Percentiles rank a stretch among this genome's conserved stretches.
These are phyloP conservation scores for Amorphotheca resinae DNA, from an alignment of 495 filamentous ascomycete genomes.

Conservation along the genomic window DNA sequence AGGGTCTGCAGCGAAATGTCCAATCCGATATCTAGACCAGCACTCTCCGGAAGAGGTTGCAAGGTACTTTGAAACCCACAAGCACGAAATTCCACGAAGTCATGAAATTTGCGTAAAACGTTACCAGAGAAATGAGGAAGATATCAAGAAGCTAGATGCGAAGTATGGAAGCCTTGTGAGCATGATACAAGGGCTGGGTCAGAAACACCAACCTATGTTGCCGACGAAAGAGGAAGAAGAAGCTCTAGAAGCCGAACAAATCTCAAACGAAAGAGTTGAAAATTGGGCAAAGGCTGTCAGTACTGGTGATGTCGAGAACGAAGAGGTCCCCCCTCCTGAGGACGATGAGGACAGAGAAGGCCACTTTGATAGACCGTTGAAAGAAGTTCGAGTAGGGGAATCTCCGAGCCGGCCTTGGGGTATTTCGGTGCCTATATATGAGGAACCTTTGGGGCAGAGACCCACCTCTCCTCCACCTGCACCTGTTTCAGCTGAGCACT, in stretches of 20 bases:
- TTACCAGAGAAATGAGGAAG: conserved; percentile 70
- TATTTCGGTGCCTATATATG: conserved; percentile 51
- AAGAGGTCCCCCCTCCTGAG: conserved; percentile 20
- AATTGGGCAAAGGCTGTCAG: conserved; percentile 70
- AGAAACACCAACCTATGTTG: conserved; percentile 71
- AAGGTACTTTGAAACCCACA: conserved; percentile 79
- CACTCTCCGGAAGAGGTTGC: conserved; percentile 87
- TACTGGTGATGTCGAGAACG: conserved; percentile 27
- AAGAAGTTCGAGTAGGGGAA: conserved; percentile 77
- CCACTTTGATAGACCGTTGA: conserved; percentile 68
- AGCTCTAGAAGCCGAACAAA: conserved; percentile 31
- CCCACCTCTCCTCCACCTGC: conserved; percentile 31
- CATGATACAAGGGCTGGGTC: conserved; percentile 79
- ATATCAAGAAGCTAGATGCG: conserved; percentile 72
- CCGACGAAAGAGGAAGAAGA: conserved; percentile 33
- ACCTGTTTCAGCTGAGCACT: conserved; percentile 32
- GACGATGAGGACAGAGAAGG: conserved; percentile 36
- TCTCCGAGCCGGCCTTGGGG: conserved; percentile 87
- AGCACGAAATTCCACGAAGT: conserved; percentile 80
- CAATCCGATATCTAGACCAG: conserved; percentile 79
- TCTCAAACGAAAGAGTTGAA: conserved; percentile 54
- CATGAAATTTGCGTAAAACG: conserved; percentile 82
- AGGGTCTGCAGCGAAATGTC: conserved; percentile 53
- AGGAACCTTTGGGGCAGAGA: conserved; percentile 20
- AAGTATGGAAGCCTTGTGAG: conserved; percentile 82